Base-by-base conservation (phyloP, 805 yeast genomes). In the Jamesozyma hellenica region DNA sequence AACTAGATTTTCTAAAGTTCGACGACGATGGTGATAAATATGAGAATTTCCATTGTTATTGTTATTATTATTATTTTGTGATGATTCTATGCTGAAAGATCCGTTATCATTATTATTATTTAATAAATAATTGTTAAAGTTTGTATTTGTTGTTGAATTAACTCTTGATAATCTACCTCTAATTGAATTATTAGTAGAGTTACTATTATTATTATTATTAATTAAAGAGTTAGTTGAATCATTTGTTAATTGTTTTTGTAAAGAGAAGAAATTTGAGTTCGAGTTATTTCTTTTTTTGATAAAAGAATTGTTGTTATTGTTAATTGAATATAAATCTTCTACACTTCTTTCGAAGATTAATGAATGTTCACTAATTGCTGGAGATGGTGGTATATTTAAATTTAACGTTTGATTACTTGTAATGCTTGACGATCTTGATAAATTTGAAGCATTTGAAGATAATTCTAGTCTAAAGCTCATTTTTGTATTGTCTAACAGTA, bases 311-410 rank as follows among this genome's bases (percentile, higher is more conserved):
- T 29, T n/a, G 16, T 14, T 15, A 4, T 38, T 39, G 28, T 39
- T 51, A 17, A 34, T 28, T 16, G 41, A 25, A 21, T 63, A 48
- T 8, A 75, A 75, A 45, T 77, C 82, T 52, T 78, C 82, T 8
- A 79, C 85, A 35, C 72, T 68, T 41, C 85, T 66, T 49, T 79
- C 87, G 53, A 75, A 82, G 51, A 79, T 80, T 52, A 71, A 53
- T 13, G 80, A 74, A 23, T 63, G 54, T 11, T 58, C 59, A 34
- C 53, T 57, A 26, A 37, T 35, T 3, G 48, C 42, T 1, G 48
- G 45, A 5, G 51, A 45, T 4, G 34, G 34, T 4, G 39, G 39
- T 4, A 10, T 27, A 27, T 27, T n/a, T 4, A 4, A 27, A 17
- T 15, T 7, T 7, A n/a, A 19, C 44, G 45, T n/a, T 14, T 14